Percentiles rank a stretch among this genome's conserved stretches.
These are phyloP conservation scores for Neospora caninum DNA, from an alignment of 169 alveolate species.

Conservation along the genomic window DNA sequence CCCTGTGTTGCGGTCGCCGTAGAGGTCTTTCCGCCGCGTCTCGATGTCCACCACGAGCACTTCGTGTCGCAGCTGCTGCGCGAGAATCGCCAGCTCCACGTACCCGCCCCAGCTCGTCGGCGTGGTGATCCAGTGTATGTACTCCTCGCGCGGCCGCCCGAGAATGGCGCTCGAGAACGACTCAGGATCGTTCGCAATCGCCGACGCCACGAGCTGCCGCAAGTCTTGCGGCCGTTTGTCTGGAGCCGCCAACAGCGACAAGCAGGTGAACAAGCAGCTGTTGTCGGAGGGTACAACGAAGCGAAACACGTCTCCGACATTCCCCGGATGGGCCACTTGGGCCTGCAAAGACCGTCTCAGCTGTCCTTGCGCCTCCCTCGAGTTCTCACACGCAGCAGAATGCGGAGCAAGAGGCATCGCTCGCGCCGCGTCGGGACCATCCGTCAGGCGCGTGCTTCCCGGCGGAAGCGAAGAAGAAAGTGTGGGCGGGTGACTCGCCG, in stretches of 20 bases:
- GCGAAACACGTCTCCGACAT: not conserved
- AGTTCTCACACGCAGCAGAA: not conserved
- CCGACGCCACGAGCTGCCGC: not conserved
- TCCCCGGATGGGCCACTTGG: not conserved
- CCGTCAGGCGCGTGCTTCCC: not conserved
- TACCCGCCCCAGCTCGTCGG: conserved; percentile 43
- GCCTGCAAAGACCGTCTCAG: not conserved
- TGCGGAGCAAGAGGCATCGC: not conserved
- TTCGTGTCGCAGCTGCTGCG: conserved; percentile 38
- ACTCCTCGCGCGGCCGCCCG: conserved; percentile 13
- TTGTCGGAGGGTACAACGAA: conserved; percentile 26
- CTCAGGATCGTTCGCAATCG: conserved; percentile 29
- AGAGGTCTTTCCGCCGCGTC: conserved; percentile 13
- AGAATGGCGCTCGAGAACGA: not conserved
- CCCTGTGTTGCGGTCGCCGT: not conserved
- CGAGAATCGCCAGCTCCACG: conserved; percentile 49
- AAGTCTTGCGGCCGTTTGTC: conserved; percentile 19
- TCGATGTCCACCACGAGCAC: not conserved
- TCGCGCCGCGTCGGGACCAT: not conserved
- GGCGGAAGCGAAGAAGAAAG: not conserved
- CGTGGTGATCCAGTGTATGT: not conserved
- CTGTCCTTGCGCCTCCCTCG: not conserved
- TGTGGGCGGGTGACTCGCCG: no score
- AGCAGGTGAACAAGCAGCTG: conserved; percentile 47
- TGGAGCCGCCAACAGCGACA: conserved; percentile 32